Evolutionary conservation across 371 early-diverging fungal species (phyloP).

Genomic region (Mucor piriformis): DNA sequence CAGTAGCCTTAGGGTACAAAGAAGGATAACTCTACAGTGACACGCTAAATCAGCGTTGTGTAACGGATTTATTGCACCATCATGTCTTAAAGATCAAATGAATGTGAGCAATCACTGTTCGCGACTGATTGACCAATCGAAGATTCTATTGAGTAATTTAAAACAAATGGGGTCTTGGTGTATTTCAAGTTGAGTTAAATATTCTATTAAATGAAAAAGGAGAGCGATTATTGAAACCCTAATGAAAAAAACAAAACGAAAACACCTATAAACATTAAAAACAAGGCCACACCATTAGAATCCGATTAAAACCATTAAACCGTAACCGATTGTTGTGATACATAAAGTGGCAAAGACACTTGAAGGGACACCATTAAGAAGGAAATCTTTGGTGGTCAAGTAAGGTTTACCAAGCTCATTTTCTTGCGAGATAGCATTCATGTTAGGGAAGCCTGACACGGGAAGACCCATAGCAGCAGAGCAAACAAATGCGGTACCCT

Average conservation of each 20-base stretch:
- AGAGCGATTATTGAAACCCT: neutral
- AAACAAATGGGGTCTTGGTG: no score
- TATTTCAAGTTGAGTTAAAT: no score
- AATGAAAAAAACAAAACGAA: neutral
- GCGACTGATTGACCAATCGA: no score
- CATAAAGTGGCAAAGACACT: constrained; percentile 62
- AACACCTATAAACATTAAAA: no score
- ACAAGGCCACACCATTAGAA: constrained; percentile 36
- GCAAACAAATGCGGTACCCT: constrained; percentile 76
- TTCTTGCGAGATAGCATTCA: constrained; percentile 80
- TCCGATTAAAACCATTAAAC: constrained; percentile 56
- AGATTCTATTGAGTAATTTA: no score
- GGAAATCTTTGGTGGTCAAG: constrained; percentile 71
- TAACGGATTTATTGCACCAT: no score
- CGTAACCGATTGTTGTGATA: constrained; percentile 63
- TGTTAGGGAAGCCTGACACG: constrained; percentile 83
- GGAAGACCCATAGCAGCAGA: constrained; percentile 86
- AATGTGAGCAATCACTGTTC: no score
- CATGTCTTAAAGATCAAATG: no score
- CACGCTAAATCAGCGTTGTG: no score
- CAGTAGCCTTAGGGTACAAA: no score
- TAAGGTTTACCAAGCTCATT: constrained; percentile 75
- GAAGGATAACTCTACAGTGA: no score
- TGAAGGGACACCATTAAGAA: constrained; percentile 66
- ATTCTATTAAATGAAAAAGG: no score